phyloP scores from a whole-genome alignment of 2,329 filamentous ascomycete species.

The Aspergillus thermomutatus region DNA sequence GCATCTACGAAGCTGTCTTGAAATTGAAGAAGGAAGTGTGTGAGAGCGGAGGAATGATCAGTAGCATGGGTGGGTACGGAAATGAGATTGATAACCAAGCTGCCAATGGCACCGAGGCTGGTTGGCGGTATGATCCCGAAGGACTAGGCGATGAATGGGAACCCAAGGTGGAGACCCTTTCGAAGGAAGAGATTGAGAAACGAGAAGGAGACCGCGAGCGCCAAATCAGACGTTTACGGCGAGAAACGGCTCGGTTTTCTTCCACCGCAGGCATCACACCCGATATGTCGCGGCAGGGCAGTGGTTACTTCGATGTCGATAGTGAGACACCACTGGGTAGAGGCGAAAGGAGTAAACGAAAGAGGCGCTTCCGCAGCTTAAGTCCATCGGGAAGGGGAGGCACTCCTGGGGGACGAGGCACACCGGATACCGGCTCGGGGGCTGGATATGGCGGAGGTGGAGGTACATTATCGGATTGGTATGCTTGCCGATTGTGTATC shows the following conservation, averaged over 20 bases:
- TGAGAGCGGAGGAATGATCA: constrained; percentile 83
- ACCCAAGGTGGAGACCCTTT: constrained; percentile 74
- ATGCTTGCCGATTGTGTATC: constrained; percentile 10
- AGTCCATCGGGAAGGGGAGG: constrained; percentile 70
- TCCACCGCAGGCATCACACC: constrained; percentile 78
- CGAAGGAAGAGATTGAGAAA: constrained; percentile 96
- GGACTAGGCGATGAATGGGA: constrained; percentile 82
- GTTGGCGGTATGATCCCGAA: constrained; percentile 94
- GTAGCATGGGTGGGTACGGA: constrained; percentile 64
- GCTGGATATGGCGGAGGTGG: constrained; percentile 68
- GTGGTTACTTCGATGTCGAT: constrained; percentile 59
- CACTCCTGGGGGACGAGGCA: constrained; percentile 70
- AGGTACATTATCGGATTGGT: constrained; percentile 64
- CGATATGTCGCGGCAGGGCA: constrained; percentile 60
- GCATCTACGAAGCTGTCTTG: constrained; percentile 92
- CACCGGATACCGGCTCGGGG: constrained; percentile 63
- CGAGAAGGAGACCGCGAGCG: constrained; percentile 90
- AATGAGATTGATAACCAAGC: constrained; percentile 84
- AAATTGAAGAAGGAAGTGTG: constrained; percentile 94
- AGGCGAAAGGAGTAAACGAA: constrained; percentile 92
- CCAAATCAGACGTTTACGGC: constrained; percentile 77
- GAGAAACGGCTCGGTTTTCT: constrained; percentile 90
- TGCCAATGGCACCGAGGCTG: constrained; percentile 75
- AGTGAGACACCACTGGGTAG: constrained; percentile 81
- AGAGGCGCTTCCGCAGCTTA: constrained; percentile 83